Conservation (phyloP, 257 asterid genomes). For the Apocynum venetum region DNA sequence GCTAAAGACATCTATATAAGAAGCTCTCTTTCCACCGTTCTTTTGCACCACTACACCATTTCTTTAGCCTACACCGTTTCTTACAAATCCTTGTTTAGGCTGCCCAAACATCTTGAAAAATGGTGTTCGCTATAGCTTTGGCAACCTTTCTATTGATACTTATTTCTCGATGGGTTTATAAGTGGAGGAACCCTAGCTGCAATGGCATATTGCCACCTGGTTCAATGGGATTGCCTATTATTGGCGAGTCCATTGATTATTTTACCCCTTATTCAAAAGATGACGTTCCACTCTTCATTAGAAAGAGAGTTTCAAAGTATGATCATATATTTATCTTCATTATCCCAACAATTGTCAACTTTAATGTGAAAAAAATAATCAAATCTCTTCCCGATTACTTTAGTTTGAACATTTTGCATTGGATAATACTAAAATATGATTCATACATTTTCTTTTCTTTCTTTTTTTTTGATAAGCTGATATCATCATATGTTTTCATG, state of each 20-base stretch:
- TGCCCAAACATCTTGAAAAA: neutral
- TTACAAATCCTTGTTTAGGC: no score
- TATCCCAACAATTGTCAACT: no score
- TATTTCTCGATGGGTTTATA: constrained; percentile 17
- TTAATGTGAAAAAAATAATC: no score
- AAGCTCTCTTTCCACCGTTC: neutral
- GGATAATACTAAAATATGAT: neutral
- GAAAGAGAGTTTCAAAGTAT: neutral
- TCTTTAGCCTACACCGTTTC: no score
- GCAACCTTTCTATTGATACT: neutral
- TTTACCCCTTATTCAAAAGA: constrained; percentile 4
- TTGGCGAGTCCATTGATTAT: constrained; percentile 21
- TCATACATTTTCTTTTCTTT: no score
- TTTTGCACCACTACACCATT: neutral
- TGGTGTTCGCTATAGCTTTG: neutral
- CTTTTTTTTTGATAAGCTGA: no score
- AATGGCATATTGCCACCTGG: constrained; percentile 22
- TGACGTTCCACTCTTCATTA: constrained; percentile 18
- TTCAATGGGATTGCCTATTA: constrained; percentile 26
- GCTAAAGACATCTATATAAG: neutral
- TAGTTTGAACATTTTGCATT: neutral
- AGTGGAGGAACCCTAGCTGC: constrained; percentile 28
- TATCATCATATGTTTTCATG: no score
- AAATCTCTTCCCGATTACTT: no score
- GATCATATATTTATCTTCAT: no score